Evolutionary conservation across 495 filamentous ascomycete species (phyloP), one percentile per base, ranked within the genome.

Genomic region (Penicillium cinerascens): DNA sequence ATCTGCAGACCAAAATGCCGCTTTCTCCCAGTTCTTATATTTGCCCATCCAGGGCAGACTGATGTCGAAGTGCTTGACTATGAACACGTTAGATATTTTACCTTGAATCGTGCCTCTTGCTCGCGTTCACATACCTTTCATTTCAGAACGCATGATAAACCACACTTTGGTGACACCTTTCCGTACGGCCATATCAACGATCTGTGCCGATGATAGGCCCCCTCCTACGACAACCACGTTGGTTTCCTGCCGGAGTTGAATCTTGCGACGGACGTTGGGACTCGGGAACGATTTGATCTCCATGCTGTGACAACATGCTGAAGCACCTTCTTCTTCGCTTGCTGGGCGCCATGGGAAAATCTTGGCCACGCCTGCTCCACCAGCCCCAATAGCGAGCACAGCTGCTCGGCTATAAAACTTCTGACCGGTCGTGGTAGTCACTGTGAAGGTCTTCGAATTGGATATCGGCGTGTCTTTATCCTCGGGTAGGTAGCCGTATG

Each of bases 1-100:
- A 40, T 82, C 80, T 16, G 80, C 77, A 7, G 76, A 78, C 81
- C 82, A 86, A 58, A 86, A 87, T 2, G 73, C 71, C 22, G 84
- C 77, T 52, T 84, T 81, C 51, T 83, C 76, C 60, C 72, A 75
- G 63, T 85, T 86, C n/a, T 79, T 78, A 58, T 80, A 86, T 54
- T 87, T 87, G 22, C 80, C 81, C 64, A 87, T 79, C 84, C 84
- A 87, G 26, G 70, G 71, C 13, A 87, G 69, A 49, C 76, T 76
- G 53, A 85, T 69, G 55, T 87, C 83, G 54, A 87, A 86, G 50
- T 81, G 79, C 56, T 85, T 85, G 36, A 85, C 76, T 75, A 27
- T 23, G 7, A 13, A 9, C 13, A 20, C 5, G 4, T 25, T 17
- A 29, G 16, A 29, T 13, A 13, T 10, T 13, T 11, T 33, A 10